Evolutionary conservation across 495 filamentous ascomycete species (phyloP), one percentile per base, ranked within the genome.

Genomic region (Daldinia bambusicola): DNA sequence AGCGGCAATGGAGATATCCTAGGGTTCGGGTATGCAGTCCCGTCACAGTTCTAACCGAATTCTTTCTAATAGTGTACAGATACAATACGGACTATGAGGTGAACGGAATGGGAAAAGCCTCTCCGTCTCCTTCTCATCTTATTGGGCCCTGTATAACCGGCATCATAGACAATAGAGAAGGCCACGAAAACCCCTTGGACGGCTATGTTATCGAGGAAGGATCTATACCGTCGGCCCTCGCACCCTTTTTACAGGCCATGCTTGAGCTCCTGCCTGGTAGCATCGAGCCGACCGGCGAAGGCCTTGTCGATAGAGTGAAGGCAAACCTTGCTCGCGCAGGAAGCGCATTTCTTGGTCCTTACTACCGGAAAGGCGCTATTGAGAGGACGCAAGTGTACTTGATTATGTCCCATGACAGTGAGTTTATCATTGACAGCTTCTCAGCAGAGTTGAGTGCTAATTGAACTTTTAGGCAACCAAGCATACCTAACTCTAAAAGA

Each of bases 331-430:
- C 85, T 14, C 80, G 82, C 7, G 76, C 82, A 4, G 85, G 84
- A 41, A 87, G 84, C 67, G 63, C 81, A 9, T 77, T 90, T 34
- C 66, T 88, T 1, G 89, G 89, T 0, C 85, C 88, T 0, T 90
- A 89, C 64, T 83, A 78, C 61, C 74, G 75, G 18, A 81, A 83
- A 37, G 86, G 89, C 13, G 84, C 84, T 30, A 73, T 89, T 1
- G 85, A 86, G 69, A 84, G 78, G 59, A 92, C 88, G 0, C 86
- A 90, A 70, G 82, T 87, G 6, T 91, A 90, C 77, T 79, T 91
- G n/a, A 84, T 91, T 63, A 91, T 92, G 90, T 88, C 84, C 6
- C 89, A 92, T 68, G 90, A 91, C 68, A 87, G 84, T 80, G 74
- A 74, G 77, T 75, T 18, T 14, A 3, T 32, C 51, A 8, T 34